phyloP scores from a whole-genome alignment of 2,329 filamentous ascomycete species.

The Trichoderma asperellum region DNA sequence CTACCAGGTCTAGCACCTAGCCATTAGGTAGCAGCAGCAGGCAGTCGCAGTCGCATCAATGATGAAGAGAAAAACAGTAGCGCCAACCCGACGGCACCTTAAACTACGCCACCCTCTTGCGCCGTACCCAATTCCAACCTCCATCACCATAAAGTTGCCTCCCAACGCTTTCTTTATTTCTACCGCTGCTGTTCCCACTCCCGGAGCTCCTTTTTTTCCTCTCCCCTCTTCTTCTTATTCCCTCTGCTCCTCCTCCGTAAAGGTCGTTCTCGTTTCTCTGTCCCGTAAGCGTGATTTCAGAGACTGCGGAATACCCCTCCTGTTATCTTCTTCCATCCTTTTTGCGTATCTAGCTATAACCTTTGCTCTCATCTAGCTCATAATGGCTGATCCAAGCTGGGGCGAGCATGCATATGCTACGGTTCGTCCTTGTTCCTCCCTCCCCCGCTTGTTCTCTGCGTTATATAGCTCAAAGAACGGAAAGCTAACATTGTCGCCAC shows the following conservation, averaged over 20 bases:
- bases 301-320: not conserved
- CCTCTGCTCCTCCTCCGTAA: slow-evolving; percentile 27
- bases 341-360: not conserved
- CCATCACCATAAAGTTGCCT: slow-evolving; percentile 23
- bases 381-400: slow-evolving; percentile 47
- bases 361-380: slow-evolving; percentile 3
- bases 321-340: not conserved
- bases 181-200: slow-evolving; percentile 10
- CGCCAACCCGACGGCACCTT: slow-evolving; percentile 16
- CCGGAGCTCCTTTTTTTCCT: not conserved
- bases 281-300: slow-evolving; percentile 6
- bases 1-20: not conserved
- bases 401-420: slow-evolving; percentile 61
- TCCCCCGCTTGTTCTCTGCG: not conserved
- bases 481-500: slow-evolving; percentile 13
- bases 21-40: not conserved
- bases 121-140: slow-evolving; percentile 26
- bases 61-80: not conserved
- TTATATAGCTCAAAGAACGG: slow-evolving; percentile 24
- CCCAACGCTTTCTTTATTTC: slow-evolving; percentile 23
- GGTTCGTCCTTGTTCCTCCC: slow-evolving; percentile 46
- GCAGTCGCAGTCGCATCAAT: not conserved
- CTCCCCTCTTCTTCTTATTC: slow-evolving; percentile 1
- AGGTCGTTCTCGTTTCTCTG: slow-evolving; percentile 21
- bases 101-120: slow-evolving; percentile 19